Evolutionary conservation across 1,284 basidiomycete species (phyloP), one percentile per base, ranked within the genome.

Genomic region (Heterobasidion occidentale): DNA sequence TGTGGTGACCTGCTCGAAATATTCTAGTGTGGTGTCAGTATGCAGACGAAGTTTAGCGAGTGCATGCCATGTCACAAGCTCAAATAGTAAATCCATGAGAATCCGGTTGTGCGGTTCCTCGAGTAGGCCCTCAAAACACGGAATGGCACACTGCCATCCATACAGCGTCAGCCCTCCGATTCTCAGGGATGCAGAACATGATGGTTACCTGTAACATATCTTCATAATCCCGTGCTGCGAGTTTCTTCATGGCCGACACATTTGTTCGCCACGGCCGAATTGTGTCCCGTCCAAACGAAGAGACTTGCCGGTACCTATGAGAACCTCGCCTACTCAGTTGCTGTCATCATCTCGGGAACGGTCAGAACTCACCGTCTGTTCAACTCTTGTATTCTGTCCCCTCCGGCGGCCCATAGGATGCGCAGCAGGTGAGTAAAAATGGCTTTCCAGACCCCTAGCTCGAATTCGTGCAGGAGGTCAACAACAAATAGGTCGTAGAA

Each of bases 41-140:
- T 74, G 72, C 11, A 66, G 48, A 0, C 65, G 65, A 1, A 73
- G 59, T 44, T 72, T 72, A 0, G 71, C 68, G 2, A 67, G 60
- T 0, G 60, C 63, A 53, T 72, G 71, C 67, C 67, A 73, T 7
- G 59, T 51, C 0, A 57, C 61, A 2, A 69, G 53, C 2, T 56
- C 55, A 48, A 67, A 73, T 0, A 73, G 47, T 7, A 73, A 46
- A 15, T 65, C 55, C 1, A 61, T 42, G 2, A 70, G 53, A 3
- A 62, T 56, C 0, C 50, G 36, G 48, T 72, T 58, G 19, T 67
- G 55, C 0, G 58, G 52, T 14, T 35, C 46, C 0, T 59, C 60
- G 3, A 73, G 53, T 0, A 73, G 59, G 0, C 63, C 65, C 51
- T 71, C 66, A 48, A 73, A 60, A 1, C 57, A 62, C 0, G 70